Conservation (phyloP, 441 rosid species). For the Populus hybrid region DNA sequence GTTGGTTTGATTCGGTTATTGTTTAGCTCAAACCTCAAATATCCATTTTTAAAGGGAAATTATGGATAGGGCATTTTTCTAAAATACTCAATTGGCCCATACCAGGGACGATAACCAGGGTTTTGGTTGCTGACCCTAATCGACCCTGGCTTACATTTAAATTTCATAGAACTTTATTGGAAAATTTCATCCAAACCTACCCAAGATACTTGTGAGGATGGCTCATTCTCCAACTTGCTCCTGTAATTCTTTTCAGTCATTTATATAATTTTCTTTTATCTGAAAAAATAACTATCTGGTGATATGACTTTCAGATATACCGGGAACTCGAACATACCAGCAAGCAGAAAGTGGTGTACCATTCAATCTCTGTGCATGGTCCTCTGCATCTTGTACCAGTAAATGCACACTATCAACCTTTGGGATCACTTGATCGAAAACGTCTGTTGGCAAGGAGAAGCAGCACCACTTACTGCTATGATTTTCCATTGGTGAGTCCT, state of each 20-base stretch:
- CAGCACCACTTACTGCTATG: constrained; percentile 96
- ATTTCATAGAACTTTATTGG: background rate
- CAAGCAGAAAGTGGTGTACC: constrained; percentile 57
- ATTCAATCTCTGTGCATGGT: constrained; percentile 57
- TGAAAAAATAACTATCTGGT: constrained; percentile 6
- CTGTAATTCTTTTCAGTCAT: background rate
- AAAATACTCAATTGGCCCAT: background rate
- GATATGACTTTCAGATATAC: constrained; percentile 64
- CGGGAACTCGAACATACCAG: constrained; percentile 76
- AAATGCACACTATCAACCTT: constrained; percentile 66
- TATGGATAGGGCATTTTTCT: background rate
- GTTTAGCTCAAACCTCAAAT: background rate
- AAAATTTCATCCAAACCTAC: background rate
- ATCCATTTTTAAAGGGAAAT: background rate
- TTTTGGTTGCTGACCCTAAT: background rate
- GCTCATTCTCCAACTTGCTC: background rate
- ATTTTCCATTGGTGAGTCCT: constrained; percentile 84
- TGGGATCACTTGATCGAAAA: constrained; percentile 75
- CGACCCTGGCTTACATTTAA: background rate
- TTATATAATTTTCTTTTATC: background rate
- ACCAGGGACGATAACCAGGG: background rate
- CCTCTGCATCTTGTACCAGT: constrained; percentile 68
- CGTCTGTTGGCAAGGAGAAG: constrained; percentile 83
- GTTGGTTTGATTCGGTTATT: background rate
- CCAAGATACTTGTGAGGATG: background rate